phyloP scores from a whole-genome alignment of 768 basidiomycete genomes.

The Xerocomus spinulosus region DNA sequence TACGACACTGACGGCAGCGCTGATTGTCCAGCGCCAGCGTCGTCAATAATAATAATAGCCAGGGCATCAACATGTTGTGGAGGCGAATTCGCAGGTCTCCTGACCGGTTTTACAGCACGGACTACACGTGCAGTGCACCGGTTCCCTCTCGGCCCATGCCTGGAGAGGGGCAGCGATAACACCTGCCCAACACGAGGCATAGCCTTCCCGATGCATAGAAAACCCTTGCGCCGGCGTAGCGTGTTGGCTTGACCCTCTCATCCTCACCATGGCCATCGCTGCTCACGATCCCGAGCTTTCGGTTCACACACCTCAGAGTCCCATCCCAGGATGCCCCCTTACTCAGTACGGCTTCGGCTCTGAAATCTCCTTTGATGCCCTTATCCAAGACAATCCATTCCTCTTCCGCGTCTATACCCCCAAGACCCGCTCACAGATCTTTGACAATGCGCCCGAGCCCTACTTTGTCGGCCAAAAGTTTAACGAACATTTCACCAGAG shows the following conservation, averaged over 20 bases:
- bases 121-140: constrained; percentile 22
- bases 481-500: constrained; percentile 38
- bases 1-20: too few species aligned
- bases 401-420: constrained; percentile 81
- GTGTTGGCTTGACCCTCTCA: constrained; percentile 6
- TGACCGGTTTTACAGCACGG: constrained; percentile 5
- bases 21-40: too few species aligned
- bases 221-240: constrained; percentile 13
- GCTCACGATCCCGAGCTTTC: constrained; percentile 11
- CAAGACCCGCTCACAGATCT: constrained; percentile 50
- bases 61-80: background rate
- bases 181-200: constrained; percentile 31
- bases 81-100: background rate
- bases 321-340: constrained; percentile 31
- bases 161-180: constrained; percentile 30
- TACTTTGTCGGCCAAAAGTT: constrained; percentile 70
- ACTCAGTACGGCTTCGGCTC: constrained; percentile 73
- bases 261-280: constrained; percentile 25
- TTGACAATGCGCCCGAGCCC: constrained; percentile 48
- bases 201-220: constrained; percentile 23
- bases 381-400: constrained; percentile 63
- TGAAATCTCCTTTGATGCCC: constrained; percentile 55
- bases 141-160: constrained; percentile 11
- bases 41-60: too few species aligned
- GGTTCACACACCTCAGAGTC: constrained; percentile 18